Conservation (phyloP, 1,284 basidiomycete genomes). For the Taiwanofungus camphoratus region DNA sequence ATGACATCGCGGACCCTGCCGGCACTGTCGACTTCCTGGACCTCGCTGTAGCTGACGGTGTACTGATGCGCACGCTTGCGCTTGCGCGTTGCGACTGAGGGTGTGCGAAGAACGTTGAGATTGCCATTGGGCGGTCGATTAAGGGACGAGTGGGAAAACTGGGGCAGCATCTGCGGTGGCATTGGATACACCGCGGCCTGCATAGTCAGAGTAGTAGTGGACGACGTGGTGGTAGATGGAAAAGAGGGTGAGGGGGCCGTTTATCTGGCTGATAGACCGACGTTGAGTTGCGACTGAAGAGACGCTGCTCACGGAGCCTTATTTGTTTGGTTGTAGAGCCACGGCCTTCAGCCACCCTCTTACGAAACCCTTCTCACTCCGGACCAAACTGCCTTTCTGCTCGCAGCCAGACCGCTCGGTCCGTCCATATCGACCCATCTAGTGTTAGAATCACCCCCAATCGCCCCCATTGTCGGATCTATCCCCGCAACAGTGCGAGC, state of each 20-base stretch:
- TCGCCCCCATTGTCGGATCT: too few species aligned
- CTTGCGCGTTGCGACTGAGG: conserved; percentile 64
- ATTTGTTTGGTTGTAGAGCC: conserved; percentile 29
- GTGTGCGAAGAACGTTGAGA: conserved; percentile 44
- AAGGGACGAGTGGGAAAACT: conserved; percentile 42
- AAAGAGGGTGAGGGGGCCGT: conserved; percentile 32
- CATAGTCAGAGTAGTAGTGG: conserved; percentile 43
- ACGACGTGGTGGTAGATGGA: conserved; percentile 40
- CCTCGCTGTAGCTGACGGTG: conserved; percentile 77
- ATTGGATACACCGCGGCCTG: conserved; percentile 64
- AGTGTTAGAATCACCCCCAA: too few species aligned
- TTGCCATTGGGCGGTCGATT: conserved; percentile 25
- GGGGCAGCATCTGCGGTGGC: conserved; percentile 49
- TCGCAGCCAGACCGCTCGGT: too few species aligned
- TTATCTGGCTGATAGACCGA: conserved; percentile 31
- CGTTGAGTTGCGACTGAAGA: conserved; percentile 27
- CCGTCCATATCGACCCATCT: too few species aligned
- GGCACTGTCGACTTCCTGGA: conserved; percentile 73
- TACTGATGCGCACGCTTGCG: conserved; percentile 75
- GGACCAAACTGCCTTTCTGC: too few species aligned
- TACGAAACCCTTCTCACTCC: too few species aligned
- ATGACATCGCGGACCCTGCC: conserved; percentile 77
- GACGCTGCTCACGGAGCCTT: conserved; percentile 30
- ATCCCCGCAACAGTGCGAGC: too few species aligned
- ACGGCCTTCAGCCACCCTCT: conserved; percentile 28